A percentile compares a stretch with the other conserved stretches of the same genome.
These are phyloP conservation scores for Bothriochloa decipiens DNA, from an alignment of 176 grass and related monocot species.

Conservation along the genomic window DNA sequence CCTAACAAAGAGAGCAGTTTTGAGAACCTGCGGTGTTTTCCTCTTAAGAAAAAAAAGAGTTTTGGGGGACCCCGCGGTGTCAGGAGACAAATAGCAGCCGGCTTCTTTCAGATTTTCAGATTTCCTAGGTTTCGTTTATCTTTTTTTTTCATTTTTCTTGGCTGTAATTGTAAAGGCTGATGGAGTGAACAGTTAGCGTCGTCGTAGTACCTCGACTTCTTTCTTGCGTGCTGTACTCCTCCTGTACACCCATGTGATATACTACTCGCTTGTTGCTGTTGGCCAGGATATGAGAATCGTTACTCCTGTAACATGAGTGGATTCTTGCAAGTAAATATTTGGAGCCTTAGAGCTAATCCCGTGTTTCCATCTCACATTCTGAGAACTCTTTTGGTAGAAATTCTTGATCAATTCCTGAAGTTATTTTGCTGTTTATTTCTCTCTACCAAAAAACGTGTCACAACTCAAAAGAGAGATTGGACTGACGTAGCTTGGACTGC, in stretches of 20 bases:
- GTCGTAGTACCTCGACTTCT: neutral
- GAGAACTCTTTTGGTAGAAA: too few species aligned
- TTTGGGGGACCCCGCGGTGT: neutral
- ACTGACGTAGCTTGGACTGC: too few species aligned
- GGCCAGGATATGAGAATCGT: too few species aligned
- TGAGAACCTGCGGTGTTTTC: neutral
- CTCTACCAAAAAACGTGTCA: too few species aligned
- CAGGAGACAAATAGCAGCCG: neutral
- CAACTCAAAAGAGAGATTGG: too few species aligned
- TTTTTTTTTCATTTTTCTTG: neutral
- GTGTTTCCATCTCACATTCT: too few species aligned
- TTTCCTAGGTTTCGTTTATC: neutral
- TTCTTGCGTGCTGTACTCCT: too few species aligned
- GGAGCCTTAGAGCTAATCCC: neutral
- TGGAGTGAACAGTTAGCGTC: neutral
- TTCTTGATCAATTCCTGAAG: too few species aligned
- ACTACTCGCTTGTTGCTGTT: too few species aligned
- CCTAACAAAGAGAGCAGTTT: conserved; percentile 18
- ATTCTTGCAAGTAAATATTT: neutral
- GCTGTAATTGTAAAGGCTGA: conserved; percentile 5
- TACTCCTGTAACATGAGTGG: neutral
- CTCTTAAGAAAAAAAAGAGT: neutral
- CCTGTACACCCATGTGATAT: too few species aligned
- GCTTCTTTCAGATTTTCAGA: neutral
- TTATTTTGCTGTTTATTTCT: too few species aligned